A percentile compares a stretch with the other conserved stretches of the same genome.
Conservation (phyloP, 2,329 filamentous ascomycete genomes). For the Cryphonectria naterciae region DNA sequence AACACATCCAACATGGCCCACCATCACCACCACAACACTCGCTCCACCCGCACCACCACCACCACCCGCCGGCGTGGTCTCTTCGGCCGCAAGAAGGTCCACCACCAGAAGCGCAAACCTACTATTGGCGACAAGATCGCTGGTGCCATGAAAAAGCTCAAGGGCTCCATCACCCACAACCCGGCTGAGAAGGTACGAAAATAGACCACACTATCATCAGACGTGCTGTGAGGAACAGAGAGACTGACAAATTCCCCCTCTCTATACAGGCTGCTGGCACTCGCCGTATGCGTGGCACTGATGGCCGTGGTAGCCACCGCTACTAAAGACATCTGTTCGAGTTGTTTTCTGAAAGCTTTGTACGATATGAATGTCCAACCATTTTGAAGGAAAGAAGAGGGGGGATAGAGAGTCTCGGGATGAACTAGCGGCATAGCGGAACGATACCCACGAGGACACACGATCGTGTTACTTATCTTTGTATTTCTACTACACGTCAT, state of each 20-base stretch:
- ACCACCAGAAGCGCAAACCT: conserved; percentile 70
- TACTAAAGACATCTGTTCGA: conserved; percentile 8
- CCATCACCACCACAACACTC: conserved; percentile 33
- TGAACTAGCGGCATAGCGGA: conserved; percentile 22
- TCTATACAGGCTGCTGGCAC: conserved; percentile 69
- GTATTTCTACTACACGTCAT: neutral
- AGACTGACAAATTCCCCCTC: conserved; percentile 19
- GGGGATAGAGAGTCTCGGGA: neutral
- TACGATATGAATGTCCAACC: neutral
- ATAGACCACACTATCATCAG: conserved; percentile 16
- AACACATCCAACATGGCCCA: conserved; percentile 21
- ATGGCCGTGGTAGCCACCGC: conserved; percentile 63
- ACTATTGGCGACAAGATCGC: conserved; percentile 77
- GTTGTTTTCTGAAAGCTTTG: neutral
- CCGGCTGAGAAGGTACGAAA: conserved; percentile 69
- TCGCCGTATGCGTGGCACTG: conserved; percentile 74
- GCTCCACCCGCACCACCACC: conserved; percentile 30
- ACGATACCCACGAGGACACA: conserved; percentile 19
- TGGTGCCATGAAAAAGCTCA: conserved; percentile 74
- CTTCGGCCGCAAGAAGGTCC: conserved; percentile 35
- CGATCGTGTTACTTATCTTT: neutral
- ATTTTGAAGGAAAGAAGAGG: neutral
- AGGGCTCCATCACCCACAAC: conserved; percentile 68
- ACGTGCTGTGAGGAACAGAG: neutral
- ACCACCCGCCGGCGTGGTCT: conserved; percentile 36